Evolutionary conservation across 2,329 filamentous ascomycete genomes (phyloP), one percentile per base, ranked within the genome.

Genomic region (Neurospora sp.): DNA sequence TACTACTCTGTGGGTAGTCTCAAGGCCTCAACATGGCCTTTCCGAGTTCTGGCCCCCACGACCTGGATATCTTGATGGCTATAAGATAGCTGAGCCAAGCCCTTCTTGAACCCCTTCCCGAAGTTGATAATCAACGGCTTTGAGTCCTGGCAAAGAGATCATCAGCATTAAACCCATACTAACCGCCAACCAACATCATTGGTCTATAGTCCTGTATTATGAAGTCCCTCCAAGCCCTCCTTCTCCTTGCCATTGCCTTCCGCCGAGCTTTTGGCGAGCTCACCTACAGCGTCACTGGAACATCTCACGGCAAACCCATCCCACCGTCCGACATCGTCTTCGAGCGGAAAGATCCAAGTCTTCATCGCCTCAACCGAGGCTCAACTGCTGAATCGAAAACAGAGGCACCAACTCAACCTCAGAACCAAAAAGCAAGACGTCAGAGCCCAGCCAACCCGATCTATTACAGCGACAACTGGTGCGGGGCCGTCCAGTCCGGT

Each of bases 401-500:
- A 6, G 12, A 17, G 1, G 5, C 39, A 6, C 12, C 39, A 17
- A 17, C 39, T 40, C 15, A 17, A 40, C 39, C 6, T 17, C 39
- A 3, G 5, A 40, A 40, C 15, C 39, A 40, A 40, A 40, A 1
- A 8, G 39, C 39, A 40, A 17, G 15, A 40, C 39, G 39, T 6
- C 39, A 40, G 8, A 17, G 12, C 39, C 15, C 4, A 40, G 5
- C 39, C 39, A 8, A 74, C 57, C 6, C 66, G 19, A 67, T 75
- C 68, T 74, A 73, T 70, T 73, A 73, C 67, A 75, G 74, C 70
- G 69, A 70, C 15, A 75, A 76, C 71, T 77, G 75, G 75, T 77
- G 76, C 71, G 76, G 75, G 28, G 74, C 75, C 11, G 73, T 73
- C 66, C 74, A 76, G 67, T 73, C 74, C 62, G 68, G 70, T 23